Evolutionary conservation across 352 stramenopile species (phyloP), one percentile per base, ranked within the genome.

Genomic region (Globisporangium paddicum): DNA sequence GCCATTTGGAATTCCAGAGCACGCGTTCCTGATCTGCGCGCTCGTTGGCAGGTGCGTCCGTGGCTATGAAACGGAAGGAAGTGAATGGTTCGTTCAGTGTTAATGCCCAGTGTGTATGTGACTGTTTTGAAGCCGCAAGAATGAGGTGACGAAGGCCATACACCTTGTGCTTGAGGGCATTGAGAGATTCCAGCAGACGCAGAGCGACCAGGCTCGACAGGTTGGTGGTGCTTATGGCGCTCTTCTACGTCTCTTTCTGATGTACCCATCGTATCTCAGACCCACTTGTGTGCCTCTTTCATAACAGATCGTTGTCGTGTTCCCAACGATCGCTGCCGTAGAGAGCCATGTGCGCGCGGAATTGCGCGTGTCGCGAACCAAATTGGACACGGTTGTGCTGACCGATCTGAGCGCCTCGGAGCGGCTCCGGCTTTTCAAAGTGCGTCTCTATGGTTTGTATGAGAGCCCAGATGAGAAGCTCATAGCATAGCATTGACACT

Each of bases 1-100:
- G 34, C 41, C 63, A 0, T 32, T 67, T n/a, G 65, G 58, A 1
- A 60, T 87, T 16, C 60, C 76, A 9, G 0, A 3, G 1, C 58
- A 82, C 45, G 75, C 71, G 3, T 72, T 84, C n/a, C 49, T 82
- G 11, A 73, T 91, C 18, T 88, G 77, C 47, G 79, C 77, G 2
- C 70, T 91, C 18, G 72, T 88, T 44, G 82, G 82, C 52, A 90
- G 81, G 81, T 87, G 61, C 21, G 54, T 30, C 14, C 18, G 13
- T 18, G 14, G 28, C 28, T 32, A 6, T 6, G 28, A 32, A 7
- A n/a, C n/a, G n/a, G n/a, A n/a, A n/a, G n/a, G n/a, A n/a, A 32
- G 28, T 32, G 19, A n/a, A n/a, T 16, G 2, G 2, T 18, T 48
- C 10, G 16, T 21, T 9, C 19, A 32, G 28, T 32, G 28, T 6